Conservation (phyloP, 176 grass and related monocot genomes). For the Secale cereale region DNA sequence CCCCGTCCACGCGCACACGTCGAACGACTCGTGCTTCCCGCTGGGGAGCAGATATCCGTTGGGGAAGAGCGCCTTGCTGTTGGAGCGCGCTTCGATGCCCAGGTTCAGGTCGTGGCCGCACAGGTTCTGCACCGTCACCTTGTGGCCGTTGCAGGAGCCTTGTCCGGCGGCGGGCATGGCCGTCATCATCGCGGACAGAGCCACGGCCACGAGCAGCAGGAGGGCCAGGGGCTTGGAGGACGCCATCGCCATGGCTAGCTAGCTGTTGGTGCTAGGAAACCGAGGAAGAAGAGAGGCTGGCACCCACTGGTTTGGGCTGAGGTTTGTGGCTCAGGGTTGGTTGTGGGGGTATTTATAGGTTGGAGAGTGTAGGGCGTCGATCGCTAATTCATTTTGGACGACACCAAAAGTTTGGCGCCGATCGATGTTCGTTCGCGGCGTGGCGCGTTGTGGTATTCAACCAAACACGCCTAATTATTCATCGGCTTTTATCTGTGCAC, state of each 20-base stretch:
- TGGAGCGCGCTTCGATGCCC: not conserved
- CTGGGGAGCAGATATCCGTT: not conserved
- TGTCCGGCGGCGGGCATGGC: not conserved
- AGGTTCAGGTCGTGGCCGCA: not conserved
- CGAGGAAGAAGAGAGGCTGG: not conserved
- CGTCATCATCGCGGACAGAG: not conserved
- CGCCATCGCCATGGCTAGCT: not conserved
- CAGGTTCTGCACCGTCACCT: slow-evolving; percentile 48
- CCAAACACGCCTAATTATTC: too few relatives aligned
- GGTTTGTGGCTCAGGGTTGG: not conserved
- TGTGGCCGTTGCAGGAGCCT: not conserved
- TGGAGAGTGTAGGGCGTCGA: not conserved
- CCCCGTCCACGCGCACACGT: slow-evolving; percentile 28
- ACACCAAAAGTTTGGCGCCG: too few relatives aligned
- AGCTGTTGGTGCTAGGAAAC: not conserved
- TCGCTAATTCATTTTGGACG: too few relatives aligned
- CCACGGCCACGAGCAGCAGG: not conserved
- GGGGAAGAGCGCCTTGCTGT: slow-evolving; percentile 10
- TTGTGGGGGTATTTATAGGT: slow-evolving; percentile 20
- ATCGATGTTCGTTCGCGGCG: too few relatives aligned
- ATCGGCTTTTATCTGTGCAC: too few relatives aligned
- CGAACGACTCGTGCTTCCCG: slow-evolving; percentile 15
- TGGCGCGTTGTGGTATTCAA: too few relatives aligned
- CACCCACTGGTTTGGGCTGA: not conserved
- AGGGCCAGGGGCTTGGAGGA: not conserved